Percentiles rank a stretch among this genome's conserved stretches.
Conservation (phyloP, 305 asterid genomes). For the Fraxinus baroniana region DNA sequence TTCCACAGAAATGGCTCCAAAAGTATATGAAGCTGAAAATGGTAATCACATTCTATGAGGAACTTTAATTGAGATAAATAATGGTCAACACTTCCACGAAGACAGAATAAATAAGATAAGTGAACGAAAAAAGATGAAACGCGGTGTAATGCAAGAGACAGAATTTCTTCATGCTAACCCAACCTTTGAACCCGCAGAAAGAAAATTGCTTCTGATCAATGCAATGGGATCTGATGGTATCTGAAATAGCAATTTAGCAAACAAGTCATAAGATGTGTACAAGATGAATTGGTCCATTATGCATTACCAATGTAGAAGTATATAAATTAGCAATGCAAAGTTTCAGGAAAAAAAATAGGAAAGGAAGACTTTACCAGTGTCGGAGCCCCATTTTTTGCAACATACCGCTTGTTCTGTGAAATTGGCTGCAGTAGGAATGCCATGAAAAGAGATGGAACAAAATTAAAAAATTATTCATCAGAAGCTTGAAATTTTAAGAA, state of each 20-base stretch:
- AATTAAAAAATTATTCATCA: slow-evolving; percentile 4
- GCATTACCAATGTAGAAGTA: slow-evolving; percentile 14
- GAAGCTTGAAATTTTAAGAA: slow-evolving; percentile 1
- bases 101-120: not conserved
- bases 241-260: slow-evolving; percentile 46
- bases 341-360: no score
- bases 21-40: slow-evolving; percentile 70
- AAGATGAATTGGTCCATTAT: slow-evolving; percentile 20
- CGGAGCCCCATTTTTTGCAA: slow-evolving; percentile 75
- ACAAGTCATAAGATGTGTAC: slow-evolving; percentile 11
- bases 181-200: slow-evolving; percentile 78
- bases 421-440: slow-evolving; percentile 57
- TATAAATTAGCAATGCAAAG: slow-evolving; percentile 14
- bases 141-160: not conserved
- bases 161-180: slow-evolving; percentile 17
- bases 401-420: slow-evolving; percentile 80
- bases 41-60: slow-evolving; percentile 11
- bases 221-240: slow-evolving; percentile 76
- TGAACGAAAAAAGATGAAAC: not conserved
- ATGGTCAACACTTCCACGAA: slow-evolving; percentile 15
- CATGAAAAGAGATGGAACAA: not conserved
- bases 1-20: slow-evolving; percentile 85
- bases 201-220: slow-evolving; percentile 67
- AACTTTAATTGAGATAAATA: slow-evolving; percentile 8
- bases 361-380: slow-evolving; percentile 39